Percentiles rank a stretch among this genome's conserved stretches.
These are phyloP conservation scores for Chondrus crispus DNA, from an alignment of 23 red algal species.

Conservation along the genomic window DNA sequence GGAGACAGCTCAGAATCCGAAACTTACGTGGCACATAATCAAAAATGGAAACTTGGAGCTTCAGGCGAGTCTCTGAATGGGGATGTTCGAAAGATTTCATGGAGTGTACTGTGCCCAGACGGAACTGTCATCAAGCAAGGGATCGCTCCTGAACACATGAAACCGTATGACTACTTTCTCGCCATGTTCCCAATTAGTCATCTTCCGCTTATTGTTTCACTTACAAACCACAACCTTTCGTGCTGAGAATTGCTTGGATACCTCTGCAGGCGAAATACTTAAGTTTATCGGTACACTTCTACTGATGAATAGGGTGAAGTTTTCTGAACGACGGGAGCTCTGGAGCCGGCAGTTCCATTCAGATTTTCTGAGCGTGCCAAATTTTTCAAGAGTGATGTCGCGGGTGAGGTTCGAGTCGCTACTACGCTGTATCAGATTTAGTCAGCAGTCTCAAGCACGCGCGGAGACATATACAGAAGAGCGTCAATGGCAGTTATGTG, in stretches of 20 bases:
- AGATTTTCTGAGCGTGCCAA: not conserved
- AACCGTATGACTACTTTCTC: slow-evolving; percentile 8
- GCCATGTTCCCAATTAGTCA: not conserved
- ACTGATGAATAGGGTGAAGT: not conserved
- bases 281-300: not conserved
- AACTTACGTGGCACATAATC: too few species aligned
- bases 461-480: too few species aligned
- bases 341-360: not conserved
- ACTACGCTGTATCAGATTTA: not conserved
- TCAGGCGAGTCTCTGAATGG: too few species aligned
- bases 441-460: not conserved
- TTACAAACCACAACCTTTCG: not conserved
- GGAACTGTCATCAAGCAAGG: too few species aligned
- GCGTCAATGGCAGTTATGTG: too few species aligned
- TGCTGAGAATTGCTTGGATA: not conserved
- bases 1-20: too few species aligned
- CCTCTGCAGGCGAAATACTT: not conserved
- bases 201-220: not conserved
- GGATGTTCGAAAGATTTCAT: too few species aligned
- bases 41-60: too few species aligned
- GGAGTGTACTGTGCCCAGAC: too few species aligned
- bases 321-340: not conserved
- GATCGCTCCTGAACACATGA: too few species aligned
- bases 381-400: not conserved
- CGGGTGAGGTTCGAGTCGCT: not conserved